Evolutionary conservation across 202 grass and related monocot species (phyloP), one percentile per base, ranked within the genome.

Genomic region (Zoysia matrella): DNA sequence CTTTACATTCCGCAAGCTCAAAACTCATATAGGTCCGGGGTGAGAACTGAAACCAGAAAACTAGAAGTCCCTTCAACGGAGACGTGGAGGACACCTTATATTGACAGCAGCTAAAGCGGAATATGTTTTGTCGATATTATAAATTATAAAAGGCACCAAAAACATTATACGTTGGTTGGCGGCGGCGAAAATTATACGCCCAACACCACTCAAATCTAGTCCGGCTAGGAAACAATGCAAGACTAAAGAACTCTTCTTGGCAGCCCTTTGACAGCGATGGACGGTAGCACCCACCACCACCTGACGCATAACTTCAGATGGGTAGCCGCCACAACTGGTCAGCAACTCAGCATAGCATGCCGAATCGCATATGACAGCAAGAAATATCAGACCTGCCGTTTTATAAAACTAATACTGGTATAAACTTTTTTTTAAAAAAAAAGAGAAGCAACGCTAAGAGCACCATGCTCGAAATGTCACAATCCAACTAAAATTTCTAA

Each of bases 291-390:
- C 12, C 76, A 58, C 42, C 22, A 22, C 57, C 56, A 60, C 6
- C 15, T n/a, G 58, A 18, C 4, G 3, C 40, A 42, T 11, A 18
- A 45, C 73, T 73, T 52, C 63, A 45, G 30, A 61, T 69, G 64
- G 53, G 58, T 85, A 85, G 87, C 82, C 40, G 10, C 82, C 87
- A 42, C 7, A 22, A 22, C 22, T 14, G 46, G 77, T 14, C 58
- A 1, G 10, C 62, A 67, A 22, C 22, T 22, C 22, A 22, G 22
- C 22, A 22, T 39, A 67, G 0, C n/a, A 77, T 8, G 40, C 15
- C 14, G 52, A 73, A 18, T 1, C 15, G 11, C 1, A 15, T 11
- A 52, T 5, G 42, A 5, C 11, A 41, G 30, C 50, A 76, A 58
- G 43, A 5, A 3, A 39, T 72, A 8, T 52, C 80, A 69, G 56